phyloP scores from a whole-genome alignment of 805 yeast genomes.

The Lipomyces japonicus region DNA sequence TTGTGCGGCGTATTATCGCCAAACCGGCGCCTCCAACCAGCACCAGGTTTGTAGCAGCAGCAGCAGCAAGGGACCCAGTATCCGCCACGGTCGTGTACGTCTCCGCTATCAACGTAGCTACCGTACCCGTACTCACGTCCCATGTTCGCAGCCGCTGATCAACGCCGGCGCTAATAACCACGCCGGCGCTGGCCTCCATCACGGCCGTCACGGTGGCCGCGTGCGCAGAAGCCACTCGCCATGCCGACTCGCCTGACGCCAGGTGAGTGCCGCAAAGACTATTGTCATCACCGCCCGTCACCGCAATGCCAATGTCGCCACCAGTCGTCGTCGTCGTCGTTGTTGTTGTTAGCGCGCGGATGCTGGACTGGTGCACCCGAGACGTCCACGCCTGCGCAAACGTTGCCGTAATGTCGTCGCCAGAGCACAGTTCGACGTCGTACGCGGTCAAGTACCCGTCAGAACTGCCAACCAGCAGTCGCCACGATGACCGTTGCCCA shows the following conservation, averaged over 20 bases:
- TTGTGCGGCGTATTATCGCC: no score
- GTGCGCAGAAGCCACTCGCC: conserved; percentile 54
- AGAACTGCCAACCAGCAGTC: conserved; percentile 63
- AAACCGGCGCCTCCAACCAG: conserved; percentile 81
- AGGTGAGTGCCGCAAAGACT: conserved; percentile 50
- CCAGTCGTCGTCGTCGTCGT: conserved; percentile 8
- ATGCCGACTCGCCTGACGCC: conserved; percentile 28
- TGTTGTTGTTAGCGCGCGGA: conserved; percentile 54
- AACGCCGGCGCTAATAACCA: conserved; percentile 61
- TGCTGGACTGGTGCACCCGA: conserved; percentile 78
- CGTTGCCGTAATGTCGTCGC: neutral
- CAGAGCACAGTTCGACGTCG: conserved; percentile 42
- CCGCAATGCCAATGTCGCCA: conserved; percentile 35
- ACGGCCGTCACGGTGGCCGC: conserved; percentile 81
- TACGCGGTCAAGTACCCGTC: conserved; percentile 75
- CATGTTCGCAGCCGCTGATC: conserved; percentile 77
- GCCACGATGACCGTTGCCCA: conserved; percentile 32
- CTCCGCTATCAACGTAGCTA: conserved; percentile 39
- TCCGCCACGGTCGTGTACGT: conserved; percentile 83
- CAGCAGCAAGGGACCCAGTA: conserved; percentile 65
- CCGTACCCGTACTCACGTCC: conserved; percentile 39
- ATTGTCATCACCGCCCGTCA: conserved; percentile 94
- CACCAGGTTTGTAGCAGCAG: conserved; percentile 37
- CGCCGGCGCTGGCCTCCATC: conserved; percentile 34
- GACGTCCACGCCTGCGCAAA: conserved; percentile 33